Percentiles rank a stretch among this genome's conserved stretches.
These are phyloP conservation scores for Saccharomycopsis fermentans DNA, from an alignment of 805 yeast species.

Conservation along the genomic window DNA sequence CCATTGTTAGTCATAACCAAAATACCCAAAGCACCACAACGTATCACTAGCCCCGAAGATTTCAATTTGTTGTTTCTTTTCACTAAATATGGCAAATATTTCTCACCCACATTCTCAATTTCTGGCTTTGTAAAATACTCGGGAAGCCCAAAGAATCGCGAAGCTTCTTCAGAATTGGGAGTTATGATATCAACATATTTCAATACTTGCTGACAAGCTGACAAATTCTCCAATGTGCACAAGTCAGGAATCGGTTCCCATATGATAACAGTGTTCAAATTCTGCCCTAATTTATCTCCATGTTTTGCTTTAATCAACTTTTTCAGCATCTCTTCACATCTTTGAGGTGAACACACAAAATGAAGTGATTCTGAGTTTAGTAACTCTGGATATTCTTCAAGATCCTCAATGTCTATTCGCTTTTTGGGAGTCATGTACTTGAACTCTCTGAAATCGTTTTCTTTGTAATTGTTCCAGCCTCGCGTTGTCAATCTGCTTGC, in stretches of 20 bases:
- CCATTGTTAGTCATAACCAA: conserved; percentile 30
- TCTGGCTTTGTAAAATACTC: conserved; percentile 32
- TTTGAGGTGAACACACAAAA: conserved; percentile 59
- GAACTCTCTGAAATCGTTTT: conserved; percentile 50
- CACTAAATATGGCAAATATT: conserved; percentile 33
- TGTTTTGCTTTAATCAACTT: conserved; percentile 19
- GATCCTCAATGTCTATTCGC: conserved; percentile 48
- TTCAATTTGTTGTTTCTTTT: conserved; percentile 23
- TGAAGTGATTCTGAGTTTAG: conserved; percentile 44
- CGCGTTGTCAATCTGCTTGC: conserved; percentile 54
- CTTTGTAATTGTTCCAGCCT: conserved; percentile 71
- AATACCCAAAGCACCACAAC: conserved; percentile 76
- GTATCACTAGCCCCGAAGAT: conserved; percentile 43
- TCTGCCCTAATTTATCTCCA: background rate
- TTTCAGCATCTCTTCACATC: conserved; percentile 42
- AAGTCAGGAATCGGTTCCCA: conserved; percentile 87
- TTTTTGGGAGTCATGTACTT: conserved; percentile 51
- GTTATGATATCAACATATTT: conserved; percentile 49
- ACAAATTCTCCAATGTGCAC: conserved; percentile 44
- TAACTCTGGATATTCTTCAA: conserved; percentile 31
- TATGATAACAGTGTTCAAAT: conserved; percentile 28
- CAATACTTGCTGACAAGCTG: conserved; percentile 30
- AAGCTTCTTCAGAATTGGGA: conserved; percentile 82
- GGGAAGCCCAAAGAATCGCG: conserved; percentile 43
- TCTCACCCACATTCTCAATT: conserved; percentile 35